Base-by-base conservation (phyloP, 1,284 basidiomycete genomes). In the Cerioporus squamosus region DNA sequence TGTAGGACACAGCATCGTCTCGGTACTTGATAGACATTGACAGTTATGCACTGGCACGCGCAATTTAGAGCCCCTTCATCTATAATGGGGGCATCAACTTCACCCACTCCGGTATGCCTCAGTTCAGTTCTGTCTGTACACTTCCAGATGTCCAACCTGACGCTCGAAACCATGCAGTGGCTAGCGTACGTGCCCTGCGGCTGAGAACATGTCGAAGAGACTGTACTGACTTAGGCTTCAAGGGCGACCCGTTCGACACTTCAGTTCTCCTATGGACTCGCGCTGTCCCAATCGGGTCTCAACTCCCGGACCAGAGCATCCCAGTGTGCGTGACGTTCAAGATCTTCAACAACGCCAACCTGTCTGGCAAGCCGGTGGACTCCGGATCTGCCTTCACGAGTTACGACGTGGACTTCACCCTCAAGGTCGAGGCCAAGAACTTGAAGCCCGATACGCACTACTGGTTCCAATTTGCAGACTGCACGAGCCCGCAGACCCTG, bases 211-310 rank as follows among this genome's bases (percentile, higher is more conserved):
- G 33, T 15, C 12, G 33, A 15, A 36, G 33, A 12, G 33, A 10
- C 12, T 36, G 9, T 15, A 15, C 51, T 59, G 14, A 59, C 2
- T 44, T 20, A 58, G 63, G 47, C 56, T 66, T 40, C 61, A 66
- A 75, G 74, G 87, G 86, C 18, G 87, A 88, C 65, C 86, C 86
- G 5, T 81, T 83, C 48, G 81, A 84, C 62, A 78, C 77, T 8
- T 86, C 84, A 33, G 79, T 86, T 36, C 75, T 88, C 33, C 78
- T 89, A 15, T 88, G 86, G 86, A 88, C 86, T 1, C 78, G 82
- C 40, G 82, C 82, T 7, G 75, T 78, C 38, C 81, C 82, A 31
- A 61, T 76, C 20, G 68, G 73, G 5, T 52, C 66, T 7, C 53
- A 66, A 12, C 62, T 73, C 2, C 82, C 81, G 1, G 80, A 84